Evolutionary conservation across 1,284 basidiomycete genomes (phyloP).

Genomic region (Moesziomyces antarcticus): DNA sequence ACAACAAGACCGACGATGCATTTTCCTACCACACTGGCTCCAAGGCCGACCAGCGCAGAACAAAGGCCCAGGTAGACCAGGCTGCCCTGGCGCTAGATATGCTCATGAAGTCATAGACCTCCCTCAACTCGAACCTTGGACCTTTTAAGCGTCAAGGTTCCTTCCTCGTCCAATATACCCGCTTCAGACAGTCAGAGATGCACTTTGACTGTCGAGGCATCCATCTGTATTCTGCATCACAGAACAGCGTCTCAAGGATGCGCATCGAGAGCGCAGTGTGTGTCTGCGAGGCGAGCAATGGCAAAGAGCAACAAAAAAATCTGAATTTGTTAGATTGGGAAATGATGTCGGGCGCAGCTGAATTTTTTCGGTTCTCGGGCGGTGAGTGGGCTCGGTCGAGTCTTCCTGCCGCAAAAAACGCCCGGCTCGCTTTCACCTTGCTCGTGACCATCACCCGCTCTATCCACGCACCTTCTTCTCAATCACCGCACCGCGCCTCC

Average conservation of each 20-base stretch:
- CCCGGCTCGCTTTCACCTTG: too few relatives aligned
- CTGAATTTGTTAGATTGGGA: neutral
- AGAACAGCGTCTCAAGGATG: neutral
- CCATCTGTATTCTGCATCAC: neutral
- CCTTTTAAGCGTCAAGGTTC: neutral
- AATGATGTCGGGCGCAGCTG: too few relatives aligned
- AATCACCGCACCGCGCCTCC: too few relatives aligned
- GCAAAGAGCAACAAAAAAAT: neutral
- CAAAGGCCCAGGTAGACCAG: slow-evolving; percentile 27
- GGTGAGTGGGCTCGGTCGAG: too few relatives aligned
- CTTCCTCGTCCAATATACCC: too few relatives aligned
- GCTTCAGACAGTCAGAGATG: neutral
- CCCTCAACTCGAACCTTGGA: too few relatives aligned
- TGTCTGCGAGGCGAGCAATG: neutral
- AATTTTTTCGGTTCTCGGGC: too few relatives aligned
- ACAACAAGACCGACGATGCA: slow-evolving; percentile 7
- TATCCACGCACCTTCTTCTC: neutral
- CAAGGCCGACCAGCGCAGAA: slow-evolving; percentile 13
- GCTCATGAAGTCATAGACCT: slow-evolving; percentile 28
- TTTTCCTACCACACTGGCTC: slow-evolving; percentile 21
- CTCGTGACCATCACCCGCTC: neutral
- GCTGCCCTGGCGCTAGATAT: slow-evolving; percentile 22
- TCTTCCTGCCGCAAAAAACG: too few relatives aligned
- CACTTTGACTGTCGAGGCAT: too few relatives aligned
- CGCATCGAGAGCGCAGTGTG: too few relatives aligned